Percentiles rank a stretch among this genome's conserved stretches.
Evolutionary conservation across 148 eudicot species (phyloP).

Genomic region (Chenopodium quinoa): DNA sequence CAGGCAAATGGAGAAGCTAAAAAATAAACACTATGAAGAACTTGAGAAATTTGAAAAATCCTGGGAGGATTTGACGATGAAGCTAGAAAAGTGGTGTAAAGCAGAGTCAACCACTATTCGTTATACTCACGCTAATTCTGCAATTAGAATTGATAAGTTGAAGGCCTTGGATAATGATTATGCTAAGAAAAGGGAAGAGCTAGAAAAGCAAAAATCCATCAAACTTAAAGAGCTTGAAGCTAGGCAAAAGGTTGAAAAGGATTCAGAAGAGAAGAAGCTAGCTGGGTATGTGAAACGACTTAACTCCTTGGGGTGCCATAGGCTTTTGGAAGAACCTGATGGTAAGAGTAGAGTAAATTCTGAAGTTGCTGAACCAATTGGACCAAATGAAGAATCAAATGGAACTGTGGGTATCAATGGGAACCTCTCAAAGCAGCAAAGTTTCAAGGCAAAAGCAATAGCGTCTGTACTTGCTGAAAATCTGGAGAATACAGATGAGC

Average conservation of each 20-base stretch:
- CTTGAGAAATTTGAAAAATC: slow-evolving; percentile 31
- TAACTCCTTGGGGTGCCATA: slow-evolving; percentile 24
- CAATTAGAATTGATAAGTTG: slow-evolving; percentile 39
- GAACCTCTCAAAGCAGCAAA: slow-evolving; percentile 10
- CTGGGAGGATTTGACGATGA: slow-evolving; percentile 39
- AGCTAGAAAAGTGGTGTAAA: slow-evolving; percentile 38
- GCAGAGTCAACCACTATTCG: slow-evolving; percentile 39
- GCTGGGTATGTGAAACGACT: slow-evolving; percentile 33
- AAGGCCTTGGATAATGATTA: slow-evolving; percentile 37
- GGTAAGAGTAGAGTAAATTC: slow-evolving; percentile 21
- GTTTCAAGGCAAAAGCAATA: slow-evolving; percentile 11
- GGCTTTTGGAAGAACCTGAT: slow-evolving; percentile 16
- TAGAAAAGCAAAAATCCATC: slow-evolving; percentile 30
- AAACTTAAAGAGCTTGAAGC: slow-evolving; percentile 40
- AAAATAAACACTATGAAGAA: slow-evolving; percentile 44
- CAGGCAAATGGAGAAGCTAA: slow-evolving; percentile 38
- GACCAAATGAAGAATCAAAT: slow-evolving; percentile 16
- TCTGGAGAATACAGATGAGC: slow-evolving; percentile 8
- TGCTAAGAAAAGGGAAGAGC: slow-evolving; percentile 43
- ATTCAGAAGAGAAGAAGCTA: slow-evolving; percentile 36
- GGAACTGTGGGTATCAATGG: slow-evolving; percentile 14
- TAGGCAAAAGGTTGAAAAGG: slow-evolving; percentile 42
- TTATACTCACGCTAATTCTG: slow-evolving; percentile 33
- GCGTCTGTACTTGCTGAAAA: not conserved
- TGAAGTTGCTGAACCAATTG: slow-evolving; percentile 21